phyloP scores from a whole-genome alignment of 164 flowering plant genomes.

The Aristolochia contorta region DNA sequence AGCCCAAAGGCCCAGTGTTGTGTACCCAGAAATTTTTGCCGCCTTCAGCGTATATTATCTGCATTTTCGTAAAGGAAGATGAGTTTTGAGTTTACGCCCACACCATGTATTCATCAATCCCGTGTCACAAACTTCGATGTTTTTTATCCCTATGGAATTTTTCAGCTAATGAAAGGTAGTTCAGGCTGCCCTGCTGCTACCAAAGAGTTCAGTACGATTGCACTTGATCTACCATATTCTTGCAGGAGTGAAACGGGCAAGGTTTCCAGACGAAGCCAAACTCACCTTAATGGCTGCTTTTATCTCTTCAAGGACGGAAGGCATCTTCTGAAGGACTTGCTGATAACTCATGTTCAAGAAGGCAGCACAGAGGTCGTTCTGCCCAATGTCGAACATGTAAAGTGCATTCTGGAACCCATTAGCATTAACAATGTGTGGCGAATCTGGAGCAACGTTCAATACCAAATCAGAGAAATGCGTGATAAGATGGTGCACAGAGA shows the following conservation, averaged over 20 bases:
- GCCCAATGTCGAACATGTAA: conserved; percentile 52
- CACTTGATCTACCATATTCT: not conserved
- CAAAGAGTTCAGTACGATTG: not conserved
- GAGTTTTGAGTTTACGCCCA: no score
- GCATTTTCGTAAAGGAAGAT: not conserved
- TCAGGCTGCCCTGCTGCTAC: no score
- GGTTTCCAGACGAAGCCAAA: not conserved
- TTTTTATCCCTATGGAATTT: no score
- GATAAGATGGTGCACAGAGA: no score
- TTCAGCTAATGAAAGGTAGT: no score
- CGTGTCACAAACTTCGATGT: no score
- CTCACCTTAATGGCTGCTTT: conserved; percentile 24
- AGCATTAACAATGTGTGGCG: conserved; percentile 18
- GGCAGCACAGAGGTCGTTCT: conserved; percentile 39
- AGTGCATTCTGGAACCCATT: conserved; percentile 39
- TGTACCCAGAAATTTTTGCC: conserved; percentile 62
- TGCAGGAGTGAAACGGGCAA: no score
- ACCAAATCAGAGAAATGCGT: no score
- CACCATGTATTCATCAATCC: no score
- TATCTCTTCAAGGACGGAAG: conserved; percentile 37
- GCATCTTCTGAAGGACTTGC: conserved; percentile 30
- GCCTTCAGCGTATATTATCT: conserved; percentile 39
- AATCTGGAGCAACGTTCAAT: conserved; percentile 13
- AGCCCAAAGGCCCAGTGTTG: conserved; percentile 54
- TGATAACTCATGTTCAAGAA: conserved; percentile 25